Percentiles rank a stretch among this genome's conserved stretches.
These are phyloP conservation scores for Ceratobasidium sp. DNA, from an alignment of 1,284 basidiomycete genomes.

Conservation along the genomic window DNA sequence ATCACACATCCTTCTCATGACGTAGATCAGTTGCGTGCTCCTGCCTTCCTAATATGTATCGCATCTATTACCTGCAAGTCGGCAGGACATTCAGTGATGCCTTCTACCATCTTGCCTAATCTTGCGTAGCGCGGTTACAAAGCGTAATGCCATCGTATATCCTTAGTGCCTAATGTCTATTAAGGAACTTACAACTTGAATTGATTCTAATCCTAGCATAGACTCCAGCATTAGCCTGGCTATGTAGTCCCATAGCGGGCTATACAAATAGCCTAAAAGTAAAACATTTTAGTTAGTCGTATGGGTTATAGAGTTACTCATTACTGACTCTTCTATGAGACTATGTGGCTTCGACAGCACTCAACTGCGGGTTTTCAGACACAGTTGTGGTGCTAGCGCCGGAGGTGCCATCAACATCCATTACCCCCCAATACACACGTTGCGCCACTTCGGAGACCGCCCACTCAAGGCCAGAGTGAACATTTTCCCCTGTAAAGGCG, in stretches of 20 bases:
- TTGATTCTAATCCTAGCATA: neutral
- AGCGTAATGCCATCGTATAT: neutral
- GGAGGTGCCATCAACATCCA: neutral
- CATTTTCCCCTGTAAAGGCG: slow-evolving; percentile 87
- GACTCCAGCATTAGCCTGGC: neutral
- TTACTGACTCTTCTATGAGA: neutral
- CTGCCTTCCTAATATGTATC: too few species aligned
- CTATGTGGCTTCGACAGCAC: neutral
- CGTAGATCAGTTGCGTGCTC: too few species aligned
- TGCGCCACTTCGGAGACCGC: slow-evolving; percentile 90
- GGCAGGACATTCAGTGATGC: too few species aligned
- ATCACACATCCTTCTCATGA: slow-evolving; percentile 11
- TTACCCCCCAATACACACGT: slow-evolving; percentile 71
- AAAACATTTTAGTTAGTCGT: neutral
- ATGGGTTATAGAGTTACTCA: neutral
- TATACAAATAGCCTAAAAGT: neutral
- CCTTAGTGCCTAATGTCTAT: neutral
- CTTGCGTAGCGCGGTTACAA: neutral
- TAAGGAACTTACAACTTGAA: neutral
- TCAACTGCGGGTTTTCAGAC: neutral
- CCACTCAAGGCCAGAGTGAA: slow-evolving; percentile 92
- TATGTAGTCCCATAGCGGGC: neutral
- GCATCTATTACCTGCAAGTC: too few species aligned
- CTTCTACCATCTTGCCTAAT: neutral
- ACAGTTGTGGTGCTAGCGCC: neutral